Evolutionary conservation across 768 basidiomycete species (phyloP).

Genomic region (Strobilomyces confusus): DNA sequence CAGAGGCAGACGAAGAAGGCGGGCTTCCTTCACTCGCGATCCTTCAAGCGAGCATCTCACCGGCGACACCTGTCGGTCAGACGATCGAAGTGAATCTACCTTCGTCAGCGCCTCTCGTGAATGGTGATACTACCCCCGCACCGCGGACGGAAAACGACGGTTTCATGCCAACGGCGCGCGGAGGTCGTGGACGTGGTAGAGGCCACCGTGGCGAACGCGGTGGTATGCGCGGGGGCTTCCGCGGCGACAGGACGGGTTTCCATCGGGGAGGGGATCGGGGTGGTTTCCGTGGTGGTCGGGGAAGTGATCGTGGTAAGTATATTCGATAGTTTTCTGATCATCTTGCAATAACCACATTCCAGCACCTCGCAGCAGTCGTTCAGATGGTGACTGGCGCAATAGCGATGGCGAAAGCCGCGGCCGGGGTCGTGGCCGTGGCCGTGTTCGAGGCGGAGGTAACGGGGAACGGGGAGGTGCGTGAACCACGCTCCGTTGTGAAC

Average conservation of each 20-base stretch:
- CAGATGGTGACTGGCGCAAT: slow-evolving; percentile 47
- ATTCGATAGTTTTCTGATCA: not conserved
- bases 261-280: slow-evolving; percentile 38
- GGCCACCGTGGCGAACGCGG: slow-evolving; percentile 41
- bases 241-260: slow-evolving; percentile 33
- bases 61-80: slow-evolving; percentile 52
- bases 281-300: slow-evolving; percentile 34
- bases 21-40: slow-evolving; percentile 75
- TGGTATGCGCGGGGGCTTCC: slow-evolving; percentile 37
- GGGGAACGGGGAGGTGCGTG: slow-evolving; percentile 40
- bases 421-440: slow-evolving; percentile 42
- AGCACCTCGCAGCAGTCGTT: slow-evolving; percentile 19
- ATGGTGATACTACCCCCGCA: slow-evolving; percentile 22
- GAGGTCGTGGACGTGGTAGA: slow-evolving; percentile 47
- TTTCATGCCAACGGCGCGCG: slow-evolving; percentile 46
- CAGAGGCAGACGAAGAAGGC: slow-evolving; percentile 67
- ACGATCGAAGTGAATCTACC: slow-evolving; percentile 34
- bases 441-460: slow-evolving; percentile 36
- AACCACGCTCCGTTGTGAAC: not conserved
- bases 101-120: slow-evolving; percentile 14
- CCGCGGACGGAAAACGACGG: slow-evolving; percentile 53
- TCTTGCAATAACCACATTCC: not conserved
- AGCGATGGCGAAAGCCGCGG: slow-evolving; percentile 39
- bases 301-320: slow-evolving; percentile 23
- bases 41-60: slow-evolving; percentile 73